Evolutionary conservation across 257 asterid species (phyloP).

Genomic region (Paulownia fortunei): DNA sequence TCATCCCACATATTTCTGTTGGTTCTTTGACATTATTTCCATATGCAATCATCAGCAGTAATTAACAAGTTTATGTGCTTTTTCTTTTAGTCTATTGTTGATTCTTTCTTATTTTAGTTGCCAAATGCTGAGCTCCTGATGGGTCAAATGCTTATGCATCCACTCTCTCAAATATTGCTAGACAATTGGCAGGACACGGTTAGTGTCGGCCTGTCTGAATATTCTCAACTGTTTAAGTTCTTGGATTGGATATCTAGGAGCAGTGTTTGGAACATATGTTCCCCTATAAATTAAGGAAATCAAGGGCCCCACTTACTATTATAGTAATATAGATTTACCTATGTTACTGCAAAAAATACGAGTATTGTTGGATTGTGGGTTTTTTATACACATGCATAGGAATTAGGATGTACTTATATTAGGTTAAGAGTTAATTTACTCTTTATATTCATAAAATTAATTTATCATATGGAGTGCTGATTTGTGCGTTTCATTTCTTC

Average conservation of each 20-base stretch:
- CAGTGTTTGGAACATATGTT: slow-evolving; percentile 9
- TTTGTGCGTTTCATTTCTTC: not conserved
- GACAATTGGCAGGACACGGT: slow-evolving; percentile 5
- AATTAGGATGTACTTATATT: no score
- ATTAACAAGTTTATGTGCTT: not conserved
- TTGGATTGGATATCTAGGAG: not conserved
- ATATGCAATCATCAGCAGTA: not conserved
- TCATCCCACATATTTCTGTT: not conserved
- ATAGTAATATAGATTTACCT: not conserved
- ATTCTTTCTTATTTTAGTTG: not conserved
- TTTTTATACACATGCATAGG: no score
- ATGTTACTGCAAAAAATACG: no score
- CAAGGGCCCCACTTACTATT: not conserved
- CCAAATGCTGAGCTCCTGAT: slow-evolving; percentile 26
- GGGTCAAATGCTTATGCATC: slow-evolving; percentile 6
- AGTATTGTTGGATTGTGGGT: no score
- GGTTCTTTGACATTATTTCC: not conserved
- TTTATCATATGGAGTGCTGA: no score
- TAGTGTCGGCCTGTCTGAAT: slow-evolving; percentile 8
- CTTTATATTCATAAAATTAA: no score
- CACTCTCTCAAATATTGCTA: not conserved
- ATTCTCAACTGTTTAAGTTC: not conserved
- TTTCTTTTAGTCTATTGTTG: not conserved
- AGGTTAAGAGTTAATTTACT: not conserved
- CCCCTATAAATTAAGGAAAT: not conserved